Conservation (phyloP, 352 stramenopile genomes). For the Thraustochytrium sp. region DNA sequence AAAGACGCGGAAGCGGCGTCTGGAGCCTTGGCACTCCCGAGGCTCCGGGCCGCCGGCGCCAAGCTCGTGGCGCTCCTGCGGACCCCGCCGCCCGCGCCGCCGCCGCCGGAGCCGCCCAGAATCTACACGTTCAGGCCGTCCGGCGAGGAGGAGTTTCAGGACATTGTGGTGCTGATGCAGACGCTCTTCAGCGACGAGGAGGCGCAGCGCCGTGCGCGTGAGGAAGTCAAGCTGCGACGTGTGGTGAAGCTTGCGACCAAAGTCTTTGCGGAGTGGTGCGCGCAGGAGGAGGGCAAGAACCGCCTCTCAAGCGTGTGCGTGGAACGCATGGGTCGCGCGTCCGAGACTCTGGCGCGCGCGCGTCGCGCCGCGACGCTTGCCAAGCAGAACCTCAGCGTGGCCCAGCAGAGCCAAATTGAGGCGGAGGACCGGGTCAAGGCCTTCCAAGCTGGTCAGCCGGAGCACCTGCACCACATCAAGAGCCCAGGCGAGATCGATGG, state of each 20-base stretch:
- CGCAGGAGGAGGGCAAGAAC: neutral
- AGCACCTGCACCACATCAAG: constrained; percentile 1
- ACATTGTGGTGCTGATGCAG: neutral
- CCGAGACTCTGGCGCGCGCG: neutral
- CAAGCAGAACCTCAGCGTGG: neutral
- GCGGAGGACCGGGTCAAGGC: neutral
- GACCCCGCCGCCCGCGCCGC: neutral
- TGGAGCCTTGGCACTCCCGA: too few species aligned
- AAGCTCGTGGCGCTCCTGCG: neutral
- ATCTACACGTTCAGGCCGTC: neutral
- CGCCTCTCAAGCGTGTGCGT: neutral
- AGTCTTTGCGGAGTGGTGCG: neutral
- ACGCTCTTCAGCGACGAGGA: neutral
- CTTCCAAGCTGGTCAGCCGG: neutral
- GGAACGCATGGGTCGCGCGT: neutral
- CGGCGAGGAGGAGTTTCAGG: neutral
- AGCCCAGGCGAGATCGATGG: neutral
- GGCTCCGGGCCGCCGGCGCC: neutral
- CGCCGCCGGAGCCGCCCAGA: neutral
- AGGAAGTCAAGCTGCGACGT: neutral
- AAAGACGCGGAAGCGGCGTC: too few species aligned
- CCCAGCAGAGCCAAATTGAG: neutral
- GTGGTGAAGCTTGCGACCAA: neutral
- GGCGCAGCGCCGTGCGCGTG: neutral
- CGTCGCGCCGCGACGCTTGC: neutral